A percentile compares a stretch with the other conserved stretches of the same genome.
These are phyloP conservation scores for Cicer pinnatifidum DNA, from an alignment of 306 rosid genomes.

Conservation along the genomic window DNA sequence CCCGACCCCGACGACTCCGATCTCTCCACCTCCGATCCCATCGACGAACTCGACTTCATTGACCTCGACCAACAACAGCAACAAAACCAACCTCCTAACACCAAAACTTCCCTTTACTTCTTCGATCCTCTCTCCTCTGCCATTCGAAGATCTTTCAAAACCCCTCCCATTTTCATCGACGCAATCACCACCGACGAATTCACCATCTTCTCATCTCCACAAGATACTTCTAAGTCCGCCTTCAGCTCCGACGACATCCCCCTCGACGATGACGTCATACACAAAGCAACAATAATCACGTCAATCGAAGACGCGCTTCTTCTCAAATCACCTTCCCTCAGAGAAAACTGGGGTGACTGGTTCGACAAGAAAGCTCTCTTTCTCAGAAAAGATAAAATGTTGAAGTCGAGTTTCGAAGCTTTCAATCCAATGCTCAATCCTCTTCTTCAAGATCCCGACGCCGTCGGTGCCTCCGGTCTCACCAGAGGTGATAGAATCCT, in stretches of 20 bases:
- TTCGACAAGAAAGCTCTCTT: slow-evolving; percentile 76
- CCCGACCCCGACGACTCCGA: slow-evolving; percentile 44
- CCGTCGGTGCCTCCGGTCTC: slow-evolving; percentile 51
- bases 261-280: slow-evolving; percentile 60
- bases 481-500: slow-evolving; percentile 66
- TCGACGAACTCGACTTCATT: slow-evolving; percentile 75
- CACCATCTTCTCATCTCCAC: slow-evolving; percentile 42
- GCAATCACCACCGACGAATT: slow-evolving; percentile 41
- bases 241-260: slow-evolving; percentile 83
- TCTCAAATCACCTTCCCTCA: slow-evolving; percentile 62
- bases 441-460: slow-evolving; percentile 83
- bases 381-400: slow-evolving; percentile 75
- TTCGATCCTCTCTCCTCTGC: slow-evolving; percentile 73
- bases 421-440: slow-evolving; percentile 72
- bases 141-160: slow-evolving; percentile 59
- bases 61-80: slow-evolving; percentile 47
- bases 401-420: slow-evolving; percentile 67
- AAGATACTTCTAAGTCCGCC: slow-evolving; percentile 61
- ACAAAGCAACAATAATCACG: slow-evolving; percentile 44
- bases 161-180: slow-evolving; percentile 43
- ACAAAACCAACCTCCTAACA: neutral
- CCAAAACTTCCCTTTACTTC: slow-evolving; percentile 53
- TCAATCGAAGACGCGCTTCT: slow-evolving; percentile 72
- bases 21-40: slow-evolving; percentile 54
- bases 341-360: slow-evolving; percentile 94